Percentiles rank a stretch among this genome's conserved stretches.
These are phyloP conservation scores for Cladosporium sp. DNA, from an alignment of 2,329 filamentous ascomycete genomes.

Conservation along the genomic window DNA sequence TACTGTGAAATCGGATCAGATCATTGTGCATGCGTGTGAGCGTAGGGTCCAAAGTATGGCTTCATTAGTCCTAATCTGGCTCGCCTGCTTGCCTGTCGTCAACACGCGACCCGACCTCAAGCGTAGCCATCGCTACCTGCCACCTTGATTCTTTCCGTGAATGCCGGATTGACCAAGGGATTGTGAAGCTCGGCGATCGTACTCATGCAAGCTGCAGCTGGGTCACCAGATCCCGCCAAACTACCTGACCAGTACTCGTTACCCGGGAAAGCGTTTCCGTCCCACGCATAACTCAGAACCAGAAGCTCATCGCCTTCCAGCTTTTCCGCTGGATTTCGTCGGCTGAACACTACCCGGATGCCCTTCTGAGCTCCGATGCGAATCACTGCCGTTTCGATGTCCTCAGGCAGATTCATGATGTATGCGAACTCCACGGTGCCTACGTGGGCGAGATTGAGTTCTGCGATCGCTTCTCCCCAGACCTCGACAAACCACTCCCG, in stretches of 20 bases:
- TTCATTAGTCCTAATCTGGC: too few species aligned
- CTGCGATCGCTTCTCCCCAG: constrained; percentile 29
- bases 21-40: too few species aligned
- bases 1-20: too few species aligned
- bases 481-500: constrained; percentile 31
- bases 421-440: constrained; percentile 37
- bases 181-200: constrained; percentile 40
- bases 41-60: too few species aligned
- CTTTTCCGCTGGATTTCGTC: constrained; percentile 35
- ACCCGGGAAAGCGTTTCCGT: constrained; percentile 39
- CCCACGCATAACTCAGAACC: constrained; percentile 40
- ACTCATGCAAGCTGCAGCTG: constrained; percentile 39
- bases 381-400: constrained; percentile 17
- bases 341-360: constrained; percentile 34
- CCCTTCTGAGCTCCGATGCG: constrained; percentile 22
- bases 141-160: constrained; percentile 25
- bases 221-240: constrained; percentile 35
- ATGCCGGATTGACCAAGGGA: constrained; percentile 34
- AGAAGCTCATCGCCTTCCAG: constrained; percentile 31
- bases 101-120: background rate
- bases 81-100: too few species aligned
- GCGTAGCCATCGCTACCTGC: constrained; percentile 3
- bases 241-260: constrained; percentile 40
- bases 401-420: constrained; percentile 26
- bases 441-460: constrained; percentile 28